Evolutionary conservation across 306 rosid species (phyloP), one percentile per base, ranked within the genome.

Genomic region (Leucaena leucocephala): DNA sequence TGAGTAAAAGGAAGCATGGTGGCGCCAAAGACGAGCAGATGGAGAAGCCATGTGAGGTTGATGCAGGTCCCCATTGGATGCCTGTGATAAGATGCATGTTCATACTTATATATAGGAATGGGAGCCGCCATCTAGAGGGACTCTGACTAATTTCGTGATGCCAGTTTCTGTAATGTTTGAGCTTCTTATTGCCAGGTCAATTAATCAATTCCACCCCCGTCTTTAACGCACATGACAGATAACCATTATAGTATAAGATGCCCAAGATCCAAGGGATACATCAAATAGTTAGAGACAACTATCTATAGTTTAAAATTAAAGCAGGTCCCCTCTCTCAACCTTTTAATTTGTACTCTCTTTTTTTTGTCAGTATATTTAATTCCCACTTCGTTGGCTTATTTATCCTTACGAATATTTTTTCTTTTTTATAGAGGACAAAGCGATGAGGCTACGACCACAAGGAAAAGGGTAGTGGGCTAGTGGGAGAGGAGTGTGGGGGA

Each of bases 21-120:
- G 11, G 64, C 15, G 65, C 15, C 68, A 13, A 88, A 7, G 19
- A 81, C 52, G 33, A 72, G 33, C 12, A 78, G 66, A 80, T 67
- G 61, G 43, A 84, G 77, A 9, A 75, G 46, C 78, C 85, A 79
- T 68, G 44, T 57, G 62, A 76, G 84, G 61, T 48, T 64, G 33
- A 66, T 44, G 14, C 27, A 49, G 42, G 10, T 61, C 17, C 19
- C 76, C 88, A 40, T 85, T 81, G 57, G 38, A 52, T 80, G 21
- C 46, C 27, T 55, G 7, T 44, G 74, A 46, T 13, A 12, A 22
- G 13, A 49, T 16, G 9, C 44, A 40, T 7, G 2, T 9, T 8
- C n/a, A 1, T 54, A 44, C 33, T 11, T 73, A 78, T 72, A 78
- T 72, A 61, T 42, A 70, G 45, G 21, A 27, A 19, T 27, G 57